phyloP scores from a whole-genome alignment of 495 filamentous ascomycete genomes.

The Tuber borchii region DNA sequence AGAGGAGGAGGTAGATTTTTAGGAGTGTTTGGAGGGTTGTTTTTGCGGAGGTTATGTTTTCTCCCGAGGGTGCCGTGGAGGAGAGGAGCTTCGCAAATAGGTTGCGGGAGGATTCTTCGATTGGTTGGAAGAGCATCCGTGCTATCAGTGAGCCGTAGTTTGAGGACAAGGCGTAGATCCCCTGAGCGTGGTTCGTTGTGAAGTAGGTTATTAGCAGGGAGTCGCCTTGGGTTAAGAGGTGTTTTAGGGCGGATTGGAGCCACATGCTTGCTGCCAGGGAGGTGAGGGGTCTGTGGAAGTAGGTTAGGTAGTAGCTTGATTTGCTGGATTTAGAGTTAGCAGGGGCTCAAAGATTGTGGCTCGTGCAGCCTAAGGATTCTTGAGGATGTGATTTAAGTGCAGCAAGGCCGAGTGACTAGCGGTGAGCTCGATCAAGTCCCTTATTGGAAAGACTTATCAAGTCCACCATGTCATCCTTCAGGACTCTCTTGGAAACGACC shows the following conservation, averaged over 20 bases:
- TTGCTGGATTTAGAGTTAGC: constrained; percentile 11
- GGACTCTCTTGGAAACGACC: not conserved
- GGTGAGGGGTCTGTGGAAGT: constrained; percentile 45
- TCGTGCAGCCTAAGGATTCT: not conserved
- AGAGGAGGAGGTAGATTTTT: constrained; percentile 60
- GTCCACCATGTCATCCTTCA: not conserved
- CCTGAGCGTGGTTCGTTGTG: constrained; percentile 70
- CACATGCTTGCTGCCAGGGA: constrained; percentile 66
- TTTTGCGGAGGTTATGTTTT: constrained; percentile 43
- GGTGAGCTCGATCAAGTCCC: not conserved
- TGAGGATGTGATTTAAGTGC: not conserved
- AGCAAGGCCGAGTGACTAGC: not conserved
- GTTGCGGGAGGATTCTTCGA: constrained; percentile 84
- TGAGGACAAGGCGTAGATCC: constrained; percentile 84
- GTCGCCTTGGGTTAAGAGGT: constrained; percentile 90
- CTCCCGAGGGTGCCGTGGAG: constrained; percentile 6
- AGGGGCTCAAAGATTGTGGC: not conserved
- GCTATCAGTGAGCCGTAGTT: constrained; percentile 92
- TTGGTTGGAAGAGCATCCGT: constrained; percentile 84
- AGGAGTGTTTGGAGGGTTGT: constrained; percentile 52
- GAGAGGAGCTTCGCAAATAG: constrained; percentile 72
- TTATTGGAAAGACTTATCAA: not conserved
- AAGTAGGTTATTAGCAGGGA: constrained; percentile 73
- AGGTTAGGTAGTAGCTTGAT: constrained; percentile 16
- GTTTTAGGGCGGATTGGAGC: constrained; percentile 81